Conservation (phyloP, 2,329 filamentous ascomycete genomes). For the Curvularia verruculosa region DNA sequence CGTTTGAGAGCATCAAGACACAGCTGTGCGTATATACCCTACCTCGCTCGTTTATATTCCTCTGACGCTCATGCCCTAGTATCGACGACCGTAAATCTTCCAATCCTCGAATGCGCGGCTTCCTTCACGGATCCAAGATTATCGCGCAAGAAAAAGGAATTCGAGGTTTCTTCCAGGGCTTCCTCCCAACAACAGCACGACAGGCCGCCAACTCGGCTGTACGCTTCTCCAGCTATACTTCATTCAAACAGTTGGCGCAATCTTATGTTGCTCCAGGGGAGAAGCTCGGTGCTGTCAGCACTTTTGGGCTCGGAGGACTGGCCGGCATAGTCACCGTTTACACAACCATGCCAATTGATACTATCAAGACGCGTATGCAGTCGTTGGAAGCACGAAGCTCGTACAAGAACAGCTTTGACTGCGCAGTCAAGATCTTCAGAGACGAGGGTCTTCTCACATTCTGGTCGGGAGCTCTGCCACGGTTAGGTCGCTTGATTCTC, state of each 20-base stretch:
- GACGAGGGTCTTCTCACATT: constrained; percentile 89
- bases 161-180: constrained; percentile 94
- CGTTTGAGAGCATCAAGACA: constrained; percentile 98
- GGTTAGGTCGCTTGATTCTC: constrained; percentile 81
- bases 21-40: constrained; percentile 64
- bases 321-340: constrained; percentile 91
- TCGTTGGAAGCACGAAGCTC: constrained; percentile 80
- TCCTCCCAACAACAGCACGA: constrained; percentile 90
- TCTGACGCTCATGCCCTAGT: constrained; percentile 50
- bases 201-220: constrained; percentile 95
- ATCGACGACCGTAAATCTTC: constrained; percentile 92
- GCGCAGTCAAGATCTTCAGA: constrained; percentile 80
- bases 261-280: constrained; percentile 93
- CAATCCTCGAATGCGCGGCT: constrained; percentile 87
- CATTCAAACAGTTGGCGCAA: constrained; percentile 86
- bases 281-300: constrained; percentile 85
- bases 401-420: constrained; percentile 88
- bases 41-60: neutral
- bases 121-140: constrained; percentile 85
- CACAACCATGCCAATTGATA: constrained; percentile 76
- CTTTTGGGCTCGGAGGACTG: constrained; percentile 87
- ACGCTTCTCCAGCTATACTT: constrained; percentile 89
- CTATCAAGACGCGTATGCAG: constrained; percentile 97
- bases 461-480: constrained; percentile 90
- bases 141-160: constrained; percentile 88